Percentiles rank a stretch among this genome's conserved stretches.
phyloP scores from a whole-genome alignment of 306 rosid species.

The Ormosia emarginata region DNA sequence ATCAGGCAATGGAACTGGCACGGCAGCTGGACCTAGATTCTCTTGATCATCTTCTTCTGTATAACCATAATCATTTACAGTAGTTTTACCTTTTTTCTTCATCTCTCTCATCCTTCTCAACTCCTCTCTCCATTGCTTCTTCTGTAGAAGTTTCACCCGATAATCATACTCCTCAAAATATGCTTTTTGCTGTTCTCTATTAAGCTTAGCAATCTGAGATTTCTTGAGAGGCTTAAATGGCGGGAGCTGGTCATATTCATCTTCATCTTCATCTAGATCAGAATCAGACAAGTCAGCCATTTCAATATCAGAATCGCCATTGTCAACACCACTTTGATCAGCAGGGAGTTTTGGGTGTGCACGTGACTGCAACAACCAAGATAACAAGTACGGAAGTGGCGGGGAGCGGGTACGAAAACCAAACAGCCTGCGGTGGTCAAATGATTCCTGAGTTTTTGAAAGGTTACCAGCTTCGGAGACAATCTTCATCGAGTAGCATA shows the following conservation, averaged over 20 bases:
- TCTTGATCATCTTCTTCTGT: slow-evolving; percentile 80
- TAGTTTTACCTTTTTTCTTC: slow-evolving; percentile 68
- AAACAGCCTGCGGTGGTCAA: slow-evolving; percentile 80
- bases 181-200: slow-evolving; percentile 76
- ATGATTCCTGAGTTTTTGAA: slow-evolving; percentile 72
- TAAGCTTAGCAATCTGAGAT: slow-evolving; percentile 81
- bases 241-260: slow-evolving; percentile 94
- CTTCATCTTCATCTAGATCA: slow-evolving; percentile 84
- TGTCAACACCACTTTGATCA: slow-evolving; percentile 82
- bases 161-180: slow-evolving; percentile 94
- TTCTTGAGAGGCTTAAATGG: slow-evolving; percentile 94
- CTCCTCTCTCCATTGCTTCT: slow-evolving; percentile 97
- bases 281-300: slow-evolving; percentile 87
- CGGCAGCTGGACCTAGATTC: slow-evolving; percentile 85
- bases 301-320: slow-evolving; percentile 89
- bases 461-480: slow-evolving; percentile 67
- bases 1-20: slow-evolving; percentile 94
- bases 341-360: slow-evolving; percentile 81
- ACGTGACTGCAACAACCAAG: slow-evolving; percentile 90
- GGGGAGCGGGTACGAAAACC: slow-evolving; percentile 88
- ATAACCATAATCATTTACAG: slow-evolving; percentile 42
- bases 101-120: slow-evolving; percentile 84
- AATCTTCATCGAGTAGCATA: slow-evolving; percentile 85
- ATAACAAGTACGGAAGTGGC: slow-evolving; percentile 89
- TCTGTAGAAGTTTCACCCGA: slow-evolving; percentile 90